Base-by-base conservation (phyloP, 148 eudicot species). In the Cornus florida region DNA sequence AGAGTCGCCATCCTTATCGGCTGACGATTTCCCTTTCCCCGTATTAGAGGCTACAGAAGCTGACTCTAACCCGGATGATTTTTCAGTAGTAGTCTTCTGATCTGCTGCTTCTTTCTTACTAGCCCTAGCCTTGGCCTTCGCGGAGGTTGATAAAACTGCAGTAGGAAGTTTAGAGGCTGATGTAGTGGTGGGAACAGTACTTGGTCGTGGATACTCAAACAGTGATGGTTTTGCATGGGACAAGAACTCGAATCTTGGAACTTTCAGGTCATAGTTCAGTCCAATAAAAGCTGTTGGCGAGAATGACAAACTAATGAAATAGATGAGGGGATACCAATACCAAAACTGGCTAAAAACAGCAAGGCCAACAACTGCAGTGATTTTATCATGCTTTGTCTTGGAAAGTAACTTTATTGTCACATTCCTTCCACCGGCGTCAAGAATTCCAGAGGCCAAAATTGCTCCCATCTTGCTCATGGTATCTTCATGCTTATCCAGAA, bases 391-490 rank as follows among this genome's bases (percentile, higher is more conserved):
- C 70, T 92, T 93, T 19, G 98, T 86, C 82, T 91, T 96, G 14
- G 99, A 96, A 82, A 91, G 97, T 80, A 96, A 75, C 87, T 88
- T 91, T 59, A 96, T 96, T 10, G 99, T 96, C 86, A 96, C 99
- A 82, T 96, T 96, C 78, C 99, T 88, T 50, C 99, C 99, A 76
- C 99, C 99, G 62, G 99, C 99, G 84, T 96, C 99, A 13, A 96
- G 92, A 67, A 96, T 93, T 73, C 99, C 99, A 39, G 99, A 87
- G 33, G 99, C 99, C 79, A 96, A 86, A 83, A 96, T 96, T 31
- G 99, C 99, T 76, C 99, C 99, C 99, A 96, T 96, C 86, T 96
- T 96, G 90, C 98, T 93, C 98, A 93, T 94, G 35, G 98, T 96
- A 76, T 96, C 99, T 87, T 96, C 99, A 83, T 96, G 99, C 88